A percentile compares a stretch with the other conserved stretches of the same genome.
Conservation (phyloP, 257 asterid genomes). For the Echites panduratus region DNA sequence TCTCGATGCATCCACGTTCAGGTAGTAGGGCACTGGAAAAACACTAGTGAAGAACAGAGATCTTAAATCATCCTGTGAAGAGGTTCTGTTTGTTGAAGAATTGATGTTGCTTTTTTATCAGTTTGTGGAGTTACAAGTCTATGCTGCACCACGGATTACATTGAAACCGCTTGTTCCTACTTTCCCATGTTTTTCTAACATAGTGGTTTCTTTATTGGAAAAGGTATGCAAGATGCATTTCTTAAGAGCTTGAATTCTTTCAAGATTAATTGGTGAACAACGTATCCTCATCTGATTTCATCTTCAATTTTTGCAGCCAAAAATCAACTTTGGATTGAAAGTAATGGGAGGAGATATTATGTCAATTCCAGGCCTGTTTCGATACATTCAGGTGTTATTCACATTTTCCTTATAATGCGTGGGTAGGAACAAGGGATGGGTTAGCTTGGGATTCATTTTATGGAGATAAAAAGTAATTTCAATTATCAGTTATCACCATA, state of each 20-base stretch:
- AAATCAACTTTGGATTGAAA: slow-evolving; percentile 72
- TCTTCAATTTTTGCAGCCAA: slow-evolving; percentile 46
- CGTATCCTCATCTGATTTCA: not conserved
- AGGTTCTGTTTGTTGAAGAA: slow-evolving; percentile 8
- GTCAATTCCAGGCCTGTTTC: slow-evolving; percentile 82
- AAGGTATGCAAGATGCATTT: slow-evolving; percentile 37
- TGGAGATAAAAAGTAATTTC: not conserved
- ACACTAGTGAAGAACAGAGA: slow-evolving; percentile 1
- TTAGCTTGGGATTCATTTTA: not conserved
- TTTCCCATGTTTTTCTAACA: slow-evolving; percentile 69
- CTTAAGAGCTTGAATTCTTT: not conserved
- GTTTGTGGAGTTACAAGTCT: slow-evolving; percentile 78
- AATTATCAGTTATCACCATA: not conserved
- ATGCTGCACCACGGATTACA: slow-evolving; percentile 58
- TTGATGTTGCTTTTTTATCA: slow-evolving; percentile 28
- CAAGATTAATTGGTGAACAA: not conserved
- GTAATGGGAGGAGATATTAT: slow-evolving; percentile 76
- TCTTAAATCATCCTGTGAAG: not conserved
- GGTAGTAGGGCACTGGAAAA: slow-evolving; percentile 37
- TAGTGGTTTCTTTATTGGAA: slow-evolving; percentile 60
- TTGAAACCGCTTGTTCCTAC: slow-evolving; percentile 71
- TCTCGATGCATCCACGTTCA: slow-evolving; percentile 47
- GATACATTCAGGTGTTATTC: slow-evolving; percentile 59
- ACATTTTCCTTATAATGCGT: not conserved
- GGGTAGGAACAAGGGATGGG: slow-evolving; percentile 5